Base-by-base conservation (phyloP, 2,329 filamentous ascomycete genomes). In the Exophiala dermatitidis region DNA sequence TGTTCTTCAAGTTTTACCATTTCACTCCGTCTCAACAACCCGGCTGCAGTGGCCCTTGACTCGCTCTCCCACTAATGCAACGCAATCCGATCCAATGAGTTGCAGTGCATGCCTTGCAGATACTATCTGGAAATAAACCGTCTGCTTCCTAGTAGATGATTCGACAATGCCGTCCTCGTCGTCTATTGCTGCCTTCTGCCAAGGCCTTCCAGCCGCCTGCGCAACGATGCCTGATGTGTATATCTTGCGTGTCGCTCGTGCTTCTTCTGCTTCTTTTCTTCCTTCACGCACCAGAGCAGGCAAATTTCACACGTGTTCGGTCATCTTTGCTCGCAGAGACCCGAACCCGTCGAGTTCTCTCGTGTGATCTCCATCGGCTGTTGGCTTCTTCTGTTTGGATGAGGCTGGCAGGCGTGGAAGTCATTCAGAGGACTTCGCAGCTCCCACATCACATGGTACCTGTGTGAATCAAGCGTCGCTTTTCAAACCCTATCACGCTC, bases 401-500 rank as follows among this genome's bases (percentile, higher is more conserved):
- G 52, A 56, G 54, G 54, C 52, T 61, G 56, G 47, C 54, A 58
- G 62, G 59, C 61, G 62, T 60, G 63, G 61, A 60, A 63, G 59
- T 64, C 60, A 64, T 66, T 66, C 62, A 66, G 71, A 71, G 71
- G 70, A 74, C 79, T 78, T 76, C 74, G 72, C 72, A 76, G 74
- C 73, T 77, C 75, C 72, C 67, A 66, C 70, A 74, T 77, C 72
- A 62, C 58, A 57, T 71, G 71, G 69, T 72, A 75, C 75, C 74
- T 77, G 75, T 77, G 70, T 65, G 62, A 71, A 72, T 74, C 71
- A 65, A 62, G 61, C 59, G 62, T 66, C 63, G 60, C 59, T 60
- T 46, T 64, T 57, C 60, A 66, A 64, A 64, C 66, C 66, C 64
- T 66, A 64, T 57, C 67, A 68, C 70, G 59, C 63, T 74, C 69